Conservation (phyloP, 2,329 filamentous ascomycete genomes). For the Fusarium newnesense region DNA sequence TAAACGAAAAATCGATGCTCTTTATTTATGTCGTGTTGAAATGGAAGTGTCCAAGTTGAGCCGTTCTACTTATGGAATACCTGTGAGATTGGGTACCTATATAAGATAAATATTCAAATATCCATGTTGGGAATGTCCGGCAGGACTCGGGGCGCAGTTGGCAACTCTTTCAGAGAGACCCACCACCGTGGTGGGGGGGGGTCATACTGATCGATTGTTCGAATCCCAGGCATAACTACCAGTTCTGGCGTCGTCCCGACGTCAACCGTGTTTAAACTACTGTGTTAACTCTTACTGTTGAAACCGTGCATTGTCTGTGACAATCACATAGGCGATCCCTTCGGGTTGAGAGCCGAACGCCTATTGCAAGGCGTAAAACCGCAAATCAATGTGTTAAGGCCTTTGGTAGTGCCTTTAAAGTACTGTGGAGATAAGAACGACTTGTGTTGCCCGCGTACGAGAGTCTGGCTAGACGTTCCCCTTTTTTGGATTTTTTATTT, state of each 20-base stretch:
- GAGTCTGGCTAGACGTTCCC: neutral
- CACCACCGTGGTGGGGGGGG: too few relatives aligned
- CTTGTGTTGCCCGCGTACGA: neutral
- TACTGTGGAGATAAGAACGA: neutral
- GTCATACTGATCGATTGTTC: slow-evolving; percentile 5
- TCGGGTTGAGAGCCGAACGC: neutral
- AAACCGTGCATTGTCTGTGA: neutral
- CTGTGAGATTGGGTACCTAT: neutral
- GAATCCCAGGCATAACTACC: slow-evolving; percentile 33
- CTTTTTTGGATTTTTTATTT: neutral
- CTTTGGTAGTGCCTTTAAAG: slow-evolving; percentile 30
- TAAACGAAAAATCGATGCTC: neutral
- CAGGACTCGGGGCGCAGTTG: neutral
- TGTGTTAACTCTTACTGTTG: neutral
- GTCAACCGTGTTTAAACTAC: neutral
- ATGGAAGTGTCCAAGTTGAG: neutral
- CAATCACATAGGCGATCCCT: neutral
- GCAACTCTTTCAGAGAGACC: neutral
- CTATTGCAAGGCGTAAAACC: neutral
- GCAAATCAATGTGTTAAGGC: neutral
- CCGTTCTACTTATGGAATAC: too few relatives aligned
- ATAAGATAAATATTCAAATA: neutral
- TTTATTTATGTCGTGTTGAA: neutral
- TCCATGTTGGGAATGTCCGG: neutral
- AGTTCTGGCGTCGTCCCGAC: neutral